Conservation (phyloP, 2,329 filamentous ascomycete genomes). For the Aspergillus pseudonomiae region DNA sequence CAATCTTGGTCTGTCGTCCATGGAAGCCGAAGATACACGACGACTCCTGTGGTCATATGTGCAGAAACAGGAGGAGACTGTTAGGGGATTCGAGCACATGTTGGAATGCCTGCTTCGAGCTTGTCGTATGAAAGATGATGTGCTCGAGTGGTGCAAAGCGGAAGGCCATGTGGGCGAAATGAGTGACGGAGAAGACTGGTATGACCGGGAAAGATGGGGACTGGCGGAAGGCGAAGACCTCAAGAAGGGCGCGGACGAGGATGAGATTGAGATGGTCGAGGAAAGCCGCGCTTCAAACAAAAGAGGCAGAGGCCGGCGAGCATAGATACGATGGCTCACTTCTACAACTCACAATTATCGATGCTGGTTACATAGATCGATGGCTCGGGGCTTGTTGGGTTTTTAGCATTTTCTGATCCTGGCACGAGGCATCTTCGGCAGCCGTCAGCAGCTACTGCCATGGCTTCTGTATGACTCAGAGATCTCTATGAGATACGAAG, state of each 20-base stretch:
- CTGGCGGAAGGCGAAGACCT: conserved; percentile 57
- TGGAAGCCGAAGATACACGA: conserved; percentile 65
- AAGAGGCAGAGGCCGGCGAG: conserved; percentile 43
- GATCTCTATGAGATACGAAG: not conserved
- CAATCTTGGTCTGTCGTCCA: conserved; percentile 59
- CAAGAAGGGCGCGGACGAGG: conserved; percentile 63
- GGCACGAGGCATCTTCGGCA: not conserved
- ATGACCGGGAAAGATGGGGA: conserved; percentile 64
- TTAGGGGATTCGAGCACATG: conserved; percentile 59
- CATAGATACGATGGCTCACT: conserved; percentile 20
- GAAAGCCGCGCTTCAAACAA: conserved; percentile 44
- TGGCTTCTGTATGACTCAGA: not conserved
- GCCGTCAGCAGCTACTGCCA: not conserved
- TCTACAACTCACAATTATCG: conserved; percentile 1
- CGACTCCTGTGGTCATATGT: conserved; percentile 64
- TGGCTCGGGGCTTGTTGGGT: conserved; percentile 37
- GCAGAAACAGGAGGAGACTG: conserved; percentile 67
- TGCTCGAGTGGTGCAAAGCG: conserved; percentile 63
- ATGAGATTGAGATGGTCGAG: conserved; percentile 59
- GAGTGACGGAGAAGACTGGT: conserved; percentile 71
- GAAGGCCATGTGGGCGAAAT: conserved; percentile 67
- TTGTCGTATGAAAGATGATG: conserved; percentile 61
- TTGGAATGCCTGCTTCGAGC: conserved; percentile 60
- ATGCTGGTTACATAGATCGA: conserved; percentile 16
- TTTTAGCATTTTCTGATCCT: not conserved